Percentiles rank a stretch among this genome's conserved stretches.
phyloP scores from a whole-genome alignment of 768 basidiomycete genomes.

The Rhizopogon vesiculosus region DNA sequence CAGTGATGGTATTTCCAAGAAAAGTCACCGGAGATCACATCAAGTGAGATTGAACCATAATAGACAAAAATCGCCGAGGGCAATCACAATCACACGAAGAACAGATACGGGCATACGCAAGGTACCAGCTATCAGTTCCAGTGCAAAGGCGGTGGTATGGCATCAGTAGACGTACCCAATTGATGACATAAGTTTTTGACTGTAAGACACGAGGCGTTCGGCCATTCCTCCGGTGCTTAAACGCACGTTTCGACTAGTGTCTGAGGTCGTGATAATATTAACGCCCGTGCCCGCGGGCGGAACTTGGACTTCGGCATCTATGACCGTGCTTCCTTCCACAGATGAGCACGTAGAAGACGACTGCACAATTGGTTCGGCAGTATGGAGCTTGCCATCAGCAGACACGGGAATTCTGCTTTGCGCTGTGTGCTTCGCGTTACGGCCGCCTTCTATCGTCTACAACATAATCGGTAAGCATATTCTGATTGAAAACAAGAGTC shows the following conservation, averaged over 20 bases:
- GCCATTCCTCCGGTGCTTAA: conserved; percentile 33
- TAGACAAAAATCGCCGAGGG: conserved; percentile 10
- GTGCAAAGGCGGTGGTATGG: conserved; percentile 11
- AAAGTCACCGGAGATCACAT: conserved; percentile 22
- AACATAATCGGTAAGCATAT: conserved; percentile 13
- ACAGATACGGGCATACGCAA: conserved; percentile 10
- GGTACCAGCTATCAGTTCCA: conserved; percentile 22
- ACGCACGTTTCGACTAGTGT: conserved; percentile 9
- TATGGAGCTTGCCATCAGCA: conserved; percentile 8
- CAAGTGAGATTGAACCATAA: conserved; percentile 8
- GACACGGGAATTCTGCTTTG: conserved; percentile 12
- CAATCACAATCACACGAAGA: conserved; percentile 4
- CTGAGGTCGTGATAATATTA: conserved; percentile 25
- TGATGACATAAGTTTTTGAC: conserved; percentile 39
- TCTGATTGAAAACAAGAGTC: not conserved
- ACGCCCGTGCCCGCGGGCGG: conserved; percentile 18
- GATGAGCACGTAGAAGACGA: conserved; percentile 6
- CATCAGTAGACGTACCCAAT: conserved; percentile 37
- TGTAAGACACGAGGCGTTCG: conserved; percentile 44
- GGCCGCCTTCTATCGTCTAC: conserved; percentile 15
- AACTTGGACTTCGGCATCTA: conserved; percentile 10
- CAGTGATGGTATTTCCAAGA: conserved; percentile 11
- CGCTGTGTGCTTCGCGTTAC: conserved; percentile 12
- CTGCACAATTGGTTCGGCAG: conserved; percentile 8
- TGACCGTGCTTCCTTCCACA: conserved; percentile 11